Base-by-base conservation (phyloP, 2,329 filamentous ascomycete species). In the Grosmannia clavigera region DNA sequence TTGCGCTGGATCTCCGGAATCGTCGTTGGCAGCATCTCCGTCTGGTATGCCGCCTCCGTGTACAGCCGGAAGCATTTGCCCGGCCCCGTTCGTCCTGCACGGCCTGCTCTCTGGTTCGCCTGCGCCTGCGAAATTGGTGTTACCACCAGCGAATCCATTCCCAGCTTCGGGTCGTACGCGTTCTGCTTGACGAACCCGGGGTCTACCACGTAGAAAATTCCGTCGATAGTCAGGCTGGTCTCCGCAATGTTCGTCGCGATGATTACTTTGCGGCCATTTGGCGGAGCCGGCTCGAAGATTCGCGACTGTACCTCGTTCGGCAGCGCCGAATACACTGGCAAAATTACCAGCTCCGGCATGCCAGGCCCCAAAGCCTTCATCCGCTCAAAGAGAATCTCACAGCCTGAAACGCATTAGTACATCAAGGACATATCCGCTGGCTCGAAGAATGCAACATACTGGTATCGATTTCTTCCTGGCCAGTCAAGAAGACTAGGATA, bases 241-340 rank as follows among this genome's bases (percentile, higher is more conserved):
- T 99, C 94, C 0, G 94, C 94, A 68, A 99, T 99, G 67, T 99
- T 99, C 43, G 94, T 99, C 2, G 94, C 94, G 69, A 99, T 95
- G 61, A 99, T 90, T 1, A 97, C 91, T 73, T 99, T 99, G 60
- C 94, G 82, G 59, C 83, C 85, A 19, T 92, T 92, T 0, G 86
- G 80, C 0, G 92, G 90, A 0, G 94, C 89, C 2, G 92, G 92
- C 35, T 99, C 94, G 69, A 99, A 99, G 63, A 99, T 96, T 61
- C 83, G 83, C 67, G 87, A 94, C 69, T 96, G 92, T 78, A 95
- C 92, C 71, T 99, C 95, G 63, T 86, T 91, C 0, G 94, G 94
- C 31, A 99, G 79, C 0, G 90, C 89, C 61, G 92, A 92, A 69
- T 99, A 99, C n/a, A 99, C 92, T 0, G 95, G 95, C 5, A 99